Evolutionary conservation across 345 rosid species (phyloP).

Genomic region (Microcos paniculata): DNA sequence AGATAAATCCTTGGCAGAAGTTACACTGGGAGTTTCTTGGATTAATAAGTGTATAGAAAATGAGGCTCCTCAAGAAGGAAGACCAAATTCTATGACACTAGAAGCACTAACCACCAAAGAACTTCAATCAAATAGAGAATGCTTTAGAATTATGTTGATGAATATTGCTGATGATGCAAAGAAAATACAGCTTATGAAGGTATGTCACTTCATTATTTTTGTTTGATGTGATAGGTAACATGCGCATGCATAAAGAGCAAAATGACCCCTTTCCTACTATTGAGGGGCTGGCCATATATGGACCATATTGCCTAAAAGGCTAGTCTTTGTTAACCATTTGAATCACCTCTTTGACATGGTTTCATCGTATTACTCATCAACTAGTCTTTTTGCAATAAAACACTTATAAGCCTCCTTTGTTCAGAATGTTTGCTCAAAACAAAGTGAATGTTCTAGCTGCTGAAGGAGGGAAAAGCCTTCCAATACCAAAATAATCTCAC

Average conservation of each 20-base stretch:
- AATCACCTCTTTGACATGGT: not conserved
- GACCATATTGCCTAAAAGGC: not conserved
- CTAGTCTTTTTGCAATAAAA: not conserved
- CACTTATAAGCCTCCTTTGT: not conserved
- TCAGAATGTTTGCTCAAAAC: not conserved
- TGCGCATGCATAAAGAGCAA: not conserved
- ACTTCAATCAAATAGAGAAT: conserved; percentile 26
- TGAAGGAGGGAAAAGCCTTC: not conserved
- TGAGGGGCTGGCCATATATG: not conserved
- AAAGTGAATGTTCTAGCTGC: not conserved
- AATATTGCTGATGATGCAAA: conserved; percentile 69
- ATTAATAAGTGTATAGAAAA: conserved; percentile 18
- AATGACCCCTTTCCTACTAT: too few relatives aligned
- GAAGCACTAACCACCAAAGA: conserved; percentile 24
- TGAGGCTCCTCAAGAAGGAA: conserved; percentile 29
- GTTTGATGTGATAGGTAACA: not conserved
- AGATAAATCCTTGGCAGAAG: conserved; percentile 23
- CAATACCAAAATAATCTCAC: not conserved
- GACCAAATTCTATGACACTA: conserved; percentile 20
- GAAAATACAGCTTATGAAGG: conserved; percentile 65
- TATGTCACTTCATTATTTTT: conserved; percentile 19
- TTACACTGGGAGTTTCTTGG: conserved; percentile 29
- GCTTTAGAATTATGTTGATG: conserved; percentile 69
- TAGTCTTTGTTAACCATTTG: not conserved
- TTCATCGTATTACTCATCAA: not conserved